Percentiles rank a stretch among this genome's conserved stretches.
Evolutionary conservation across 306 rosid species (phyloP).

Genomic region (Quercus wislizeni): DNA sequence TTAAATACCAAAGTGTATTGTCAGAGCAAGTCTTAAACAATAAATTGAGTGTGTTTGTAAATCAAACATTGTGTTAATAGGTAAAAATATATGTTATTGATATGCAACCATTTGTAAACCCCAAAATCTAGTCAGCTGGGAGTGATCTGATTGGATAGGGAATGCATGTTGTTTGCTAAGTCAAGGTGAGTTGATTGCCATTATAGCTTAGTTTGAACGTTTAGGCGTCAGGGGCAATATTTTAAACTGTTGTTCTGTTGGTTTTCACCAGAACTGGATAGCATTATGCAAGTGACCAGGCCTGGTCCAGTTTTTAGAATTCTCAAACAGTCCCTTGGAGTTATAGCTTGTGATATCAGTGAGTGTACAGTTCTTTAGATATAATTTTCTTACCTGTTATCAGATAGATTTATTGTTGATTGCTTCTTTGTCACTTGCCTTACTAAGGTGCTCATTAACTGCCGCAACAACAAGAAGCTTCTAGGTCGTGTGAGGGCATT

Average conservation of each 20-base stretch:
- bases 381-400: neutral
- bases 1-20: neutral
- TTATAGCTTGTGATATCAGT: constrained; percentile 1
- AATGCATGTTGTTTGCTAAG: neutral
- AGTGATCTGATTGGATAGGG: neutral
- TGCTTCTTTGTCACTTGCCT: neutral
- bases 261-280: neutral
- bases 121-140: neutral
- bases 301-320: constrained; percentile 8
- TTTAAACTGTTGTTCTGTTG: neutral
- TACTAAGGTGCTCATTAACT: constrained; percentile 49
- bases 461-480: constrained; percentile 57
- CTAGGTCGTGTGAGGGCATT: constrained; percentile 59
- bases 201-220: neutral
- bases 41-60: neutral
- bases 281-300: constrained; percentile 1
- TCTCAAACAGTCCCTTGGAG: neutral
- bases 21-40: neutral
- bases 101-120: neutral
- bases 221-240: neutral
- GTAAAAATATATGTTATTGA: neutral
- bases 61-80: neutral
- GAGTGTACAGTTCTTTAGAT: neutral
- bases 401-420: neutral
- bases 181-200: neutral